A percentile compares a stretch with the other conserved stretches of the same genome.
Conservation (phyloP, 176 grass and related monocot genomes). For the Cenchrus purpureus region DNA sequence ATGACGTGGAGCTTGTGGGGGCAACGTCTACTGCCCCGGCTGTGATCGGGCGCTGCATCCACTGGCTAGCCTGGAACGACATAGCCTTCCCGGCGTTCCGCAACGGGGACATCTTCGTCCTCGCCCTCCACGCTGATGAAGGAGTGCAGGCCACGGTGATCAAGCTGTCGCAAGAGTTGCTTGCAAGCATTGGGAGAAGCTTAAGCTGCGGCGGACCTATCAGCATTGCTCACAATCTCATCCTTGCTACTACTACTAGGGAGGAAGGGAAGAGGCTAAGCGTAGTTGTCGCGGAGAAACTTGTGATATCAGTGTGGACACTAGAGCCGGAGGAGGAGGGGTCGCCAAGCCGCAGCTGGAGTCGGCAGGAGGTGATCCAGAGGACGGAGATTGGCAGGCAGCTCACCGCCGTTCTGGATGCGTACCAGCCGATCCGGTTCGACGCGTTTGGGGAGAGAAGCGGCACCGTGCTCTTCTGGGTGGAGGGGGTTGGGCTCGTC, state of each 20-base stretch:
- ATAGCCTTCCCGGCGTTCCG: not conserved
- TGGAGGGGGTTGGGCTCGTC: not conserved
- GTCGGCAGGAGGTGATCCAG: not conserved
- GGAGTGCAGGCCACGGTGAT: not conserved
- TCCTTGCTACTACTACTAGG: not conserved
- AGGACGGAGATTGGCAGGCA: not conserved
- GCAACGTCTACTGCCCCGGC: not conserved
- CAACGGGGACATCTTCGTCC: not conserved
- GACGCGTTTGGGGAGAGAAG: not conserved
- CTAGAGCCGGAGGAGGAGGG: not conserved
- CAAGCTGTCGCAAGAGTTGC: not conserved
- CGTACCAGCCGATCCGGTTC: not conserved
- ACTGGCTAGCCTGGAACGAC: not conserved
- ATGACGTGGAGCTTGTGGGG: not conserved
- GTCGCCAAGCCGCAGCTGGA: not conserved
- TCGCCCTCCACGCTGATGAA: not conserved
- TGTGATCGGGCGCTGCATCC: not conserved
- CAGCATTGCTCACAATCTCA: not conserved
- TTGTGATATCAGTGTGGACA: constrained; percentile 9
- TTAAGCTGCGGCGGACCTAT: rapidly evolving
- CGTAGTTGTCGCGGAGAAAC: not conserved
- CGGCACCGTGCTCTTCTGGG: not conserved
- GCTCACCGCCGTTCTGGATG: not conserved
- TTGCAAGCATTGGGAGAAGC: not conserved
- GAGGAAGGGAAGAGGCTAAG: not conserved